Evolutionary conservation across 1,284 basidiomycete species (phyloP), one percentile per base, ranked within the genome.

Genomic region (Sparassis latifolia): DNA sequence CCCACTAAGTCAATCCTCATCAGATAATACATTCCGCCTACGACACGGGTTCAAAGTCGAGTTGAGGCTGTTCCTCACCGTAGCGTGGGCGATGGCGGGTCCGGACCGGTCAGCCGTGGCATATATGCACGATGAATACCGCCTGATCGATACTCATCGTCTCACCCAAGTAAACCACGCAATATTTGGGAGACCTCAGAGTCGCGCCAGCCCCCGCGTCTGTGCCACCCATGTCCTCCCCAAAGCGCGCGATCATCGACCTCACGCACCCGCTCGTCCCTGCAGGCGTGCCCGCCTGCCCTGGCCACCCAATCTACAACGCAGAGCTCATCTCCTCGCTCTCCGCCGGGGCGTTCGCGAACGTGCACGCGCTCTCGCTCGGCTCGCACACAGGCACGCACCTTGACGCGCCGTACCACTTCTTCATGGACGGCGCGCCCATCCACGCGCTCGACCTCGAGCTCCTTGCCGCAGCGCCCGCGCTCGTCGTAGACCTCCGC

Each of bases 341-440:
- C 29, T 41, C 54, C 33, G 50, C 49, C 3, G 59, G 58, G 44
- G 70, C 80, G 49, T 77, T 76, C 42, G 79, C 72, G 59, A 73
- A 70, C 47, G 74, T 82, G 3, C 73, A 74, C 51, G 57, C 65
- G 1, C 62, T 84, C 33, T 65, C 72, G 28, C 57, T 81, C 30
- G 76, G 78, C n/a, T 76, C 80, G 4, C 82, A 84, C 58, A 71
- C 69, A 3, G 85, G 85, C 38, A 87, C 84, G 3, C 85, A 87
- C 65, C 69, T 87, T 60, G 85, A 88, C 55, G 82, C 83, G 0
- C 85, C 85, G 0, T 82, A 76, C 37, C 85, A 88, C 59, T 86
- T 84, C 65, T 67, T 82, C 61, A 61, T 65, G 4, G 64, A 71
- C 37, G 80, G 79, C 4, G 64, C 65, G 39, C 76, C 76, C 30